Evolutionary conservation across 495 filamentous ascomycete species (phyloP), one percentile per base, ranked within the genome.

Genomic region (Neurospora sp.): DNA sequence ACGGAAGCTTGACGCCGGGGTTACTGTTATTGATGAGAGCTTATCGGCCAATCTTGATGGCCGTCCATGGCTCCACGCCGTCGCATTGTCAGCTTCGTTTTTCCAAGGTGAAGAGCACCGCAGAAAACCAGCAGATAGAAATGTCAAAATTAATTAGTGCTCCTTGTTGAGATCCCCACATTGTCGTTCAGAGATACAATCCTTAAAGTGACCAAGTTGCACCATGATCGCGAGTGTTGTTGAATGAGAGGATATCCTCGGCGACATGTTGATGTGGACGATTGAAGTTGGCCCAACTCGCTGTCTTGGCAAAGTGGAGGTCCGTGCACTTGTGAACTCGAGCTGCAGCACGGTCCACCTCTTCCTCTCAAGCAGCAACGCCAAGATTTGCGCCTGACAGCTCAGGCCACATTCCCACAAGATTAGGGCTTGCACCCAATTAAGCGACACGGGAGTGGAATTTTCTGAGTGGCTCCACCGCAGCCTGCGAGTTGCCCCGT

Each of bases 351-450:
- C 54, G 54, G 7, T 7, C 54, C 54, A 66, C 54, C 45, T 28
- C 11, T 5, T 2, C 1, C 13, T 3, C 11, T 1, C 24, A 31
- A 34, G 15, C 54, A 9, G 5, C 28, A 9, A 3, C 10, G 17
- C 38, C n/a, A 70, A 17, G 36, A 17, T 21, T 69, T 39, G 3
- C 6, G 54, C 79, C 76, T 78, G 19, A 72, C 24, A 43, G 59
- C 37, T 39, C 36, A 74, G 78, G 77, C 77, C 59, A 38, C 66
- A 74, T 0, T 6, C 31, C 15, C 54, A 34, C 15, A 34, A 24
- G 31, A 76, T 81, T 79, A 79, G 79, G 79, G 78, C 78, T 81
- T 74, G 73, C 79, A 74, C 79, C 74, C 77, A 78, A 75, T 74
- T 76, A 42, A 59, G 70, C 62, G 62, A 71, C 74, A 78, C 73